These are phyloP conservation scores for Leucaena leucocephala DNA, from an alignment of 306 rosid genomes.

Conservation along the genomic window DNA sequence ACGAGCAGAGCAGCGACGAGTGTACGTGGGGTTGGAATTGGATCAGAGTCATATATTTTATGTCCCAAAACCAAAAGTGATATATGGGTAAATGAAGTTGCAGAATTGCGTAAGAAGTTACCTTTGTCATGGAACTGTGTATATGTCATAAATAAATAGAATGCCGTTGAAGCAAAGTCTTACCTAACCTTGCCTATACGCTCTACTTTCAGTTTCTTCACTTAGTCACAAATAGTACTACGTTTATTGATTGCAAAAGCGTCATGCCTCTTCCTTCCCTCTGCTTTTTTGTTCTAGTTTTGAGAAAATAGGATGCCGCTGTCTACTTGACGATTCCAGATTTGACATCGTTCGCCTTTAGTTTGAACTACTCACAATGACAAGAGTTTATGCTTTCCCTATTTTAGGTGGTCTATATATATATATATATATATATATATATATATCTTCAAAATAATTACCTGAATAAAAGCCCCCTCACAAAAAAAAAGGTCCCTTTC, in stretches of 20 bases:
- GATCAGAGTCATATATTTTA: neutral
- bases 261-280: conserved; percentile 4
- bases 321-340: conserved; percentile 35
- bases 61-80: neutral
- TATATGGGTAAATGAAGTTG: neutral
- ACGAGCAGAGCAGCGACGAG: conserved; percentile 3
- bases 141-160: conserved; percentile 39
- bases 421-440: too few species aligned
- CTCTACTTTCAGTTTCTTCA: conserved; percentile 27
- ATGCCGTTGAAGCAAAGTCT: conserved; percentile 69
- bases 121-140: conserved; percentile 38
- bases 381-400: conserved; percentile 17
- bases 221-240: conserved; percentile 7
- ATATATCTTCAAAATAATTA: neutral
- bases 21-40: conserved; percentile 24
- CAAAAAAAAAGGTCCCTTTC: neutral
- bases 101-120: conserved; percentile 17
- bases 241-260: conserved; percentile 21
- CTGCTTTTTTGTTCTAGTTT: conserved; percentile 1
- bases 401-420: neutral
- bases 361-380: neutral
- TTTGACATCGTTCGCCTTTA: conserved; percentile 24
- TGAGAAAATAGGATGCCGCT: conserved; percentile 36
- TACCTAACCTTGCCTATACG: conserved; percentile 29
- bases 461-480: neutral